Base-by-base conservation (phyloP, 257 asterid genomes). In the Paulownia fortunei region DNA sequence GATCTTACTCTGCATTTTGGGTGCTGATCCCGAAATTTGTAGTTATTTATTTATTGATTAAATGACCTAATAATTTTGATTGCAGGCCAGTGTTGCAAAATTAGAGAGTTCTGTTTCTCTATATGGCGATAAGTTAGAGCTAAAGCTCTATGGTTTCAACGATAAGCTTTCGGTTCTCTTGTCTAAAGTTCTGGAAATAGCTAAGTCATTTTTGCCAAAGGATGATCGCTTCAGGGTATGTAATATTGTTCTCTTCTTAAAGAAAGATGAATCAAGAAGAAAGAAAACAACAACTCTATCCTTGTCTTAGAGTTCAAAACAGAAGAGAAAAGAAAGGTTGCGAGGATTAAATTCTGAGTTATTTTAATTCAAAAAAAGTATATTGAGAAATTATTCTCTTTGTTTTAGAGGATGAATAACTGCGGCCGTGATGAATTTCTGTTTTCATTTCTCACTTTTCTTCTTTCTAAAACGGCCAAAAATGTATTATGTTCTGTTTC, bases 71-170 rank as follows among this genome's bases (percentile, higher is more conserved):
- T 64, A 52, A 12, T 70, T 70, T 81, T 69, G 51, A 64, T 79
- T 82, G 90, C 91, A 96, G 99, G 99, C 99, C 32, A 92, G 98
- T 80, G 88, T 93, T 80, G 97, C 99, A 37, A 96, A 93, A 80
- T 81, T 96, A 81, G 99, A 92, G 89, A 93, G 91, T 81, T 92
- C 97, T 73, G 86, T 96, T 81, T 90, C 97, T 55, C 84, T 96
- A 19, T 88, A 89, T 80, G 97, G 97, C 37, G 98, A 96, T 82
- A 92, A 90, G 86, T 87, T 96, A 85, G 98, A 96, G 88, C 88
- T 96, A 37, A 96, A 89, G 91, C 90, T 96, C 49, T 92, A 92
- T 85, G 99, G 99, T 81, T 96, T 93, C 89, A 96, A 90, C 67
- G 98, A 93, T 82, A 96, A 93, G 89, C 97, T 96, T 80, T 87